Conservation (phyloP, 495 filamentous ascomycete genomes). For the Penicillium malachiteum region DNA sequence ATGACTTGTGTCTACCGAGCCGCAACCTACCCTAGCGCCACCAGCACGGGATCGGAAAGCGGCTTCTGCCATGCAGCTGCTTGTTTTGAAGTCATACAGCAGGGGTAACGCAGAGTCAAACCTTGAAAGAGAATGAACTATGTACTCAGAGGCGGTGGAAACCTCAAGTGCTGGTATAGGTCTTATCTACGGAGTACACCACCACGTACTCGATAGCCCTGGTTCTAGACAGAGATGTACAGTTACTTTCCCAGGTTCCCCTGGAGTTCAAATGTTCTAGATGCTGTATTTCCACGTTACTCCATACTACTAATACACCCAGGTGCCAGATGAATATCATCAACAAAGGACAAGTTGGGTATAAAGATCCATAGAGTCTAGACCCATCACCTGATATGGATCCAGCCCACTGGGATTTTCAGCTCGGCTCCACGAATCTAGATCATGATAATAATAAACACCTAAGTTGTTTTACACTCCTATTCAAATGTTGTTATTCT, state of each 20-base stretch:
- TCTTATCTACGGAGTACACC: too few relatives aligned
- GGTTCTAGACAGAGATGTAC: background rate
- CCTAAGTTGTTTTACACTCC: too few relatives aligned
- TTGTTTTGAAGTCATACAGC: background rate
- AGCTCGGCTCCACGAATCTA: conserved; percentile 1
- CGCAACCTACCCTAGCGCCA: conserved; percentile 16
- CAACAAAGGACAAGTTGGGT: background rate
- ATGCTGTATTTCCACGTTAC: too few relatives aligned
- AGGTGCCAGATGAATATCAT: too few relatives aligned
- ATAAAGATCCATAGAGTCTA: conserved; percentile 5
- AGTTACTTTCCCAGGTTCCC: background rate
- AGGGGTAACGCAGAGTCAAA: too few relatives aligned
- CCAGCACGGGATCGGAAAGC: conserved; percentile 13
- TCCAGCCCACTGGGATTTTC: conserved; percentile 8
- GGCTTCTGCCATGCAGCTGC: conserved; percentile 20
- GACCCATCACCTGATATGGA: conserved; percentile 11
- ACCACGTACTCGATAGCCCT: too few relatives aligned
- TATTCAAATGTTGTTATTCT: background rate
- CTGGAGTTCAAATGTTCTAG: background rate
- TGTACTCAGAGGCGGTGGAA: background rate
- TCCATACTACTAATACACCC: too few relatives aligned
- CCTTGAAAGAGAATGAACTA: background rate
- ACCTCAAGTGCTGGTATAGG: too few relatives aligned
- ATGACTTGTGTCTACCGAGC: conserved; percentile 10
- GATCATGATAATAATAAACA: background rate